phyloP scores from a whole-genome alignment of 805 yeast species.

The Candida sithepensis region DNA sequence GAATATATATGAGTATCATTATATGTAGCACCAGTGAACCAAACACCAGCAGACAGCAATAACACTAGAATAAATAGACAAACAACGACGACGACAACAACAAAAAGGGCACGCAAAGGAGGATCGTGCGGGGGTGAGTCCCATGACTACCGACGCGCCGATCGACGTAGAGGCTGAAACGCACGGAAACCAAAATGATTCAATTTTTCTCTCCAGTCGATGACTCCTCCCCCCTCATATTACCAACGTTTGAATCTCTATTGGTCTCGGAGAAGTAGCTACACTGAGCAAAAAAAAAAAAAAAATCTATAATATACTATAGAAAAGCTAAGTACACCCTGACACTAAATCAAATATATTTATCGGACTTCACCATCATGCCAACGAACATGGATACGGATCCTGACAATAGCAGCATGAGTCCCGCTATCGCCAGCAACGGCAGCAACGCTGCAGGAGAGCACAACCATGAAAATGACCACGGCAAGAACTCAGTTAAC shows the following conservation, averaged over 20 bases:
- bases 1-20: neutral
- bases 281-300: no score
- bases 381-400: neutral
- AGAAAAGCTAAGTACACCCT: no score
- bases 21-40: no score
- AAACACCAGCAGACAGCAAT: no score
- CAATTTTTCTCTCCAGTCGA: neutral
- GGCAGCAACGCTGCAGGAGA: neutral
- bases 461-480: constrained; percentile 4
- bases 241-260: neutral
- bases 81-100: no score
- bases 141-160: neutral
- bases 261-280: no score
- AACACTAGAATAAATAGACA: no score
- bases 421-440: neutral
- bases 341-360: no score
- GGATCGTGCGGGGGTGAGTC: neutral
- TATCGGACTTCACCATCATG: neutral
- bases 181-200: neutral
- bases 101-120: neutral
- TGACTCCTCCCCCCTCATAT: constrained; percentile 1
- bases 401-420: neutral
- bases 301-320: no score
- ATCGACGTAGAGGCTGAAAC: neutral
- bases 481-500: constrained; percentile 13